A percentile compares a stretch with the other conserved stretches of the same genome.
phyloP scores from a whole-genome alignment of 164 flowering plant genomes.

The Akebia trifoliata region DNA sequence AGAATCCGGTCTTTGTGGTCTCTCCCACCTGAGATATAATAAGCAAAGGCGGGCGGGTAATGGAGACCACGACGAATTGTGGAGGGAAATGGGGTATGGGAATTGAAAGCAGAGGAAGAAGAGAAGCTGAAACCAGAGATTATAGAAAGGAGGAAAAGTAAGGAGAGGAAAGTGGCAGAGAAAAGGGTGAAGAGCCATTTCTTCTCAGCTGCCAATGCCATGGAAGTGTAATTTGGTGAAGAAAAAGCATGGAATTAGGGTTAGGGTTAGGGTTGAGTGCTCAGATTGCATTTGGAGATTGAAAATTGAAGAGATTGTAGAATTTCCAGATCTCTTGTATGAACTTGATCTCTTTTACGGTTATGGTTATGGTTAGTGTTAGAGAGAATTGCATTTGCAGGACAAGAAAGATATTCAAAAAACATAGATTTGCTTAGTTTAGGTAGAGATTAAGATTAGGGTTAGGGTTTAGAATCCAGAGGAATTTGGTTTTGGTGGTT shows the following conservation, averaged over 20 bases:
- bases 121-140: conserved; percentile 45
- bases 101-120: conserved; percentile 20
- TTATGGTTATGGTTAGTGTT: too few relatives aligned
- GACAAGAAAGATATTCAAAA: too few relatives aligned
- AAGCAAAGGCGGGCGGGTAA: conserved; percentile 83
- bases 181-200: conserved; percentile 75
- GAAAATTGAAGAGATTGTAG: too few relatives aligned
- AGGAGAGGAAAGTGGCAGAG: conserved; percentile 55
- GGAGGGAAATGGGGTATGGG: conserved; percentile 31
- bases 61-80: conserved; percentile 41
- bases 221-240: conserved; percentile 11
- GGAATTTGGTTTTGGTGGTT: too few relatives aligned
- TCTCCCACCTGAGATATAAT: conserved; percentile 69
- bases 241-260: conserved; percentile 13
- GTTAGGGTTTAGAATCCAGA: too few relatives aligned
- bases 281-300: conserved; percentile 6
- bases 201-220: conserved; percentile 65
- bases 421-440: too few relatives aligned
- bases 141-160: conserved; percentile 53
- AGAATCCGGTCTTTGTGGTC: conserved; percentile 62
- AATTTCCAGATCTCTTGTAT: too few relatives aligned
- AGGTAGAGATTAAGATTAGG: too few relatives aligned
- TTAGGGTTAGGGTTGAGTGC: conserved; percentile 8
- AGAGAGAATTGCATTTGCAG: too few relatives aligned
- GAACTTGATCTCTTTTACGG: not conserved